Evolutionary conservation across 2,329 filamentous ascomycete genomes (phyloP).

Genomic region (Apiospora rasikravindrae): DNA sequence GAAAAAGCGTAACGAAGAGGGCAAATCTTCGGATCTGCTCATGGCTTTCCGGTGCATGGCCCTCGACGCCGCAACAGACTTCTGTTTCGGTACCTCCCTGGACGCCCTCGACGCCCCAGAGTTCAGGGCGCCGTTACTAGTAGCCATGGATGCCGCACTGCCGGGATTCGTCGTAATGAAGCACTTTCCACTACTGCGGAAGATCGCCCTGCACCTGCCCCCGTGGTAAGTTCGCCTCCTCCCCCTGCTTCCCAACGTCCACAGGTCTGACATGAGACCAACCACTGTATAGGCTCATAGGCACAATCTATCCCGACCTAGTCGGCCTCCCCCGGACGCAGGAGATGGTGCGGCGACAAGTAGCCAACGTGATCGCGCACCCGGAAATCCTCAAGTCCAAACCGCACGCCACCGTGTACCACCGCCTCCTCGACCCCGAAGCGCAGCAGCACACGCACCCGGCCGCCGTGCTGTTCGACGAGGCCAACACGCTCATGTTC

Average conservation of each 20-base stretch:
- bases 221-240: slow-evolving; percentile 1
- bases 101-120: slow-evolving; percentile 15
- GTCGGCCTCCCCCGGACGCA: slow-evolving; percentile 15
- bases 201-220: slow-evolving; percentile 1
- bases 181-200: slow-evolving; percentile 16
- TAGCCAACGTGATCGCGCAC: slow-evolving; percentile 1
- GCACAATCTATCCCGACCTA: neutral
- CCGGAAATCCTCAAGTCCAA: slow-evolving; percentile 23
- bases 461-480: slow-evolving; percentile 25
- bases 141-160: slow-evolving; percentile 16
- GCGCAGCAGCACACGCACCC: slow-evolving; percentile 37
- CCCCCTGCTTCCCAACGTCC: no score
- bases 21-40: slow-evolving; percentile 17
- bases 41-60: slow-evolving; percentile 18
- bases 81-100: slow-evolving; percentile 16
- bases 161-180: slow-evolving; percentile 18
- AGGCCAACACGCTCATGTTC: slow-evolving; percentile 21
- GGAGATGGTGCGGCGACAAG: slow-evolving; percentile 6
- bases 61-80: slow-evolving; percentile 17
- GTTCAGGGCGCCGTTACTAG: slow-evolving; percentile 4
- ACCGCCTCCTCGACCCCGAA: slow-evolving; percentile 15
- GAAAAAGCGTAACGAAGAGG: slow-evolving; percentile 5
- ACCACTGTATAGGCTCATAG: neutral
- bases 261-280: no score
- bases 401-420: slow-evolving; percentile 31